Evolutionary conservation across 2,329 filamentous ascomycete genomes (phyloP).

Genomic region (Talaromyces atroroseus): DNA sequence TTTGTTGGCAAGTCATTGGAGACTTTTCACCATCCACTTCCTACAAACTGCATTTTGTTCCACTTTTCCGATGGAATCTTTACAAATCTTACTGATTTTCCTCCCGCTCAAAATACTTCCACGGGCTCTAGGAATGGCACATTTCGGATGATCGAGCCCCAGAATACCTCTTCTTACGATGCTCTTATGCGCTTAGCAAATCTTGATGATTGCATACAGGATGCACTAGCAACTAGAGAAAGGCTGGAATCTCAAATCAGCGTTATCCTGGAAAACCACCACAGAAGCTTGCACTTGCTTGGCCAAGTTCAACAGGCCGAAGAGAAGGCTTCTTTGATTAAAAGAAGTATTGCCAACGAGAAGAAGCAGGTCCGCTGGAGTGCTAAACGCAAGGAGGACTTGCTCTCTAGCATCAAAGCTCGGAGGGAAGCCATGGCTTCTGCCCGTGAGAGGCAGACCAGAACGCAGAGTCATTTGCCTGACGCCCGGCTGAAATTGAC

Average conservation of each 20-base stretch:
- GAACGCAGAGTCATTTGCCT: constrained; percentile 56
- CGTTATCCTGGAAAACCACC: constrained; percentile 36
- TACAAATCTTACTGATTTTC: constrained; percentile 64
- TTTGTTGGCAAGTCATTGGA: constrained; percentile 66
- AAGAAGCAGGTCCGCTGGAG: constrained; percentile 60
- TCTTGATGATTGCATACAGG: constrained; percentile 83
- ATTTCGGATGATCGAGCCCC: constrained; percentile 45
- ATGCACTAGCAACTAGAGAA: constrained; percentile 72
- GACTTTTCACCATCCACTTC: constrained; percentile 64
- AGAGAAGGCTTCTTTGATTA: constrained; percentile 36
- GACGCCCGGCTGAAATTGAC: constrained; percentile 57
- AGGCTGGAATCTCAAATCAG: constrained; percentile 75
- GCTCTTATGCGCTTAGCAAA: constrained; percentile 82
- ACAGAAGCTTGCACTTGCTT: constrained; percentile 24
- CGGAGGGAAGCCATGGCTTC: constrained; percentile 63
- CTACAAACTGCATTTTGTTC: constrained; percentile 76
- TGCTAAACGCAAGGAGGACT: constrained; percentile 59
- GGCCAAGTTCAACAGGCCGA: constrained; percentile 33
- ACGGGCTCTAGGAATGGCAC: constrained; percentile 26
- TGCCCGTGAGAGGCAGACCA: constrained; percentile 56
- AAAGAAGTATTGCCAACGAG: constrained; percentile 56
- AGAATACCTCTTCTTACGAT: constrained; percentile 76
- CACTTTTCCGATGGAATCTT: constrained; percentile 85
- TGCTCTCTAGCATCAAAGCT: constrained; percentile 60
- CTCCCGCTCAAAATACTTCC: constrained; percentile 35